Percentiles rank a stretch among this genome's conserved stretches.
These are phyloP conservation scores for Aspergillus asperescens DNA, from an alignment of 495 filamentous ascomycete genomes.

Conservation along the genomic window DNA sequence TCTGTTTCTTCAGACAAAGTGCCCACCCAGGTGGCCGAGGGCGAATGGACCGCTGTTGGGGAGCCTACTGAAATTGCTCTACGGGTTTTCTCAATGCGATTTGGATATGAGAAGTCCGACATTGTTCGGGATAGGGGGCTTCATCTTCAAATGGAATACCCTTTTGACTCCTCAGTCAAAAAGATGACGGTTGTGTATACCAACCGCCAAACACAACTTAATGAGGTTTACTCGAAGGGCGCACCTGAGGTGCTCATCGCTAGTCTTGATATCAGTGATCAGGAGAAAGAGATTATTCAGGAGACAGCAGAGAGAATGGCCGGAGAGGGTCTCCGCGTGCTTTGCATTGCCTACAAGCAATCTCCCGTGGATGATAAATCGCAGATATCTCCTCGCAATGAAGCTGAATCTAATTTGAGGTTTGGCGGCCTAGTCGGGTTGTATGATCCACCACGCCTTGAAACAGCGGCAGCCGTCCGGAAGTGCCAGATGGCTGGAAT, in stretches of 20 bases:
- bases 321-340: conserved; percentile 71
- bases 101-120: conserved; percentile 55
- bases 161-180: conserved; percentile 78
- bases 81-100: conserved; percentile 71
- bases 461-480: conserved; percentile 49
- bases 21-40: conserved; percentile 12
- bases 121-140: conserved; percentile 50
- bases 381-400: conserved; percentile 29
- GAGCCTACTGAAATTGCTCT: conserved; percentile 83
- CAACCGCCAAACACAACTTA: conserved; percentile 25
- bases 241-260: conserved; percentile 59
- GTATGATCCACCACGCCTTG: conserved; percentile 65
- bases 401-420: conserved; percentile 50
- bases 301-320: conserved; percentile 60
- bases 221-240: conserved; percentile 61
- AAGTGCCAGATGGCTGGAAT: conserved; percentile 60
- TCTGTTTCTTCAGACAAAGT: conserved; percentile 28
- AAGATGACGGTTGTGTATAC: conserved; percentile 74
- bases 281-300: conserved; percentile 49
- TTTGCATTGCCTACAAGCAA: conserved; percentile 61
- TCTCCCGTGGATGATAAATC: conserved; percentile 19
- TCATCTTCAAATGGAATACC: conserved; percentile 66
- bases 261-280: conserved; percentile 47
- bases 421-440: conserved; percentile 58
- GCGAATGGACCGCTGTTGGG: conserved; percentile 64